A percentile compares a stretch with the other conserved stretches of the same genome.
Conservation (phyloP, 2,329 filamentous ascomycete genomes). For the Curvularia eragrostidis region DNA sequence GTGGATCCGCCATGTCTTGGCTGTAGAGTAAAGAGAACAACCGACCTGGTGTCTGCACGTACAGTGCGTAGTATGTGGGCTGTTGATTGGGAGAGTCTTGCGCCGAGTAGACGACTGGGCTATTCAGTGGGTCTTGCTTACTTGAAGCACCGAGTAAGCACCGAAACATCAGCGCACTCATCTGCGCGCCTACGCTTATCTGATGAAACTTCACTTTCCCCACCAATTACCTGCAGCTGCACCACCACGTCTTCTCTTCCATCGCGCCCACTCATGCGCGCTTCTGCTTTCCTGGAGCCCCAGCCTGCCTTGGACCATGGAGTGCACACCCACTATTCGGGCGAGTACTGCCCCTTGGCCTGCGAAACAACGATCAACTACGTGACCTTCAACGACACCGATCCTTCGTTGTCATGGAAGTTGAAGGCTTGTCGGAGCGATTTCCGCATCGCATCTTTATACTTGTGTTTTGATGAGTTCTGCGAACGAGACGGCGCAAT, state of each 20-base stretch:
- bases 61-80: neutral
- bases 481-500: constrained; percentile 28
- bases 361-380: constrained; percentile 41
- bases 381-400: constrained; percentile 43
- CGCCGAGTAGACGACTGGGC: neutral
- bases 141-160: neutral
- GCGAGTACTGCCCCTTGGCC: constrained; percentile 39
- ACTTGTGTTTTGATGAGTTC: constrained; percentile 38
- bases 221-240: constrained; percentile 23
- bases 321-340: constrained; percentile 23
- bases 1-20: neutral
- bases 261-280: constrained; percentile 28
- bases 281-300: constrained; percentile 14
- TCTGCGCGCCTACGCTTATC: neutral
- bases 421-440: constrained; percentile 36
- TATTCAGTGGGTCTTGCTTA: neutral
- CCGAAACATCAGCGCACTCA: neutral
- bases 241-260: constrained; percentile 13
- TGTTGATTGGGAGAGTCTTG: neutral
- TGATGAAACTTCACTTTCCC: constrained; percentile 32
- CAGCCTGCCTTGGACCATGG: constrained; percentile 14
- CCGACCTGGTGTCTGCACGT: neutral
- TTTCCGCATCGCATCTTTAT: constrained; percentile 36
- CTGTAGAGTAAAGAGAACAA: neutral
- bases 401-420: constrained; percentile 34